Evolutionary conservation across 768 basidiomycete species (phyloP).

Genomic region (Scleroderma citrinum): DNA sequence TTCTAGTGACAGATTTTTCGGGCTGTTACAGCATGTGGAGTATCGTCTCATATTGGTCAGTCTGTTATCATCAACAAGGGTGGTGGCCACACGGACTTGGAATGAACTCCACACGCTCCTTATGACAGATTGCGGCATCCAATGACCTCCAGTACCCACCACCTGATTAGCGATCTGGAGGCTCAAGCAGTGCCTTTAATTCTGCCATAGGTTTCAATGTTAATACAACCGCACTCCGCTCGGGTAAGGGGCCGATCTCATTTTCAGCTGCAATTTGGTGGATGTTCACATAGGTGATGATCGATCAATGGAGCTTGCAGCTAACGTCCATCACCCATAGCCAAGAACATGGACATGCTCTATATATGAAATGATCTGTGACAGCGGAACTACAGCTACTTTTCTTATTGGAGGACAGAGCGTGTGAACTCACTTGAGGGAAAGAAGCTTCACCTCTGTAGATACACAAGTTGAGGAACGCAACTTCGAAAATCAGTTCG

Average conservation of each 20-base stretch:
- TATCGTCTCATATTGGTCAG: too few species aligned
- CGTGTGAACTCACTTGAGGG: conserved; percentile 48
- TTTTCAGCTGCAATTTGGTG: neutral
- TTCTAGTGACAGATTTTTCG: too few species aligned
- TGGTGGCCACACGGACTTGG: too few species aligned
- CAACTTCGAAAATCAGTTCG: neutral
- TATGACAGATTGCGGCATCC: too few species aligned
- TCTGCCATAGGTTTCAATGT: neutral
- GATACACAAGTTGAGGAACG: conserved; percentile 10
- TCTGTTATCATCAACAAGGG: too few species aligned
- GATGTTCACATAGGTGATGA: neutral
- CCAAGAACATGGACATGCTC: neutral
- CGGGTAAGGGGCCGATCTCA: neutral
- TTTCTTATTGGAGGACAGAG: neutral
- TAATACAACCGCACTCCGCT: neutral
- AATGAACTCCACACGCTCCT: too few species aligned
- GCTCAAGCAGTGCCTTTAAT: too few species aligned
- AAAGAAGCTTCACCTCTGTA: conserved; percentile 67
- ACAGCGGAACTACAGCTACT: neutral
- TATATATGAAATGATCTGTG: neutral
- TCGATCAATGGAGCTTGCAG: neutral
- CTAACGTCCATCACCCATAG: too few species aligned
- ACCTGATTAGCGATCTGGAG: too few species aligned
- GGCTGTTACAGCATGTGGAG: too few species aligned
- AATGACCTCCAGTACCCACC: too few species aligned